phyloP scores from a whole-genome alignment of 306 rosid genomes.

The Oemleria cerasiformis region DNA sequence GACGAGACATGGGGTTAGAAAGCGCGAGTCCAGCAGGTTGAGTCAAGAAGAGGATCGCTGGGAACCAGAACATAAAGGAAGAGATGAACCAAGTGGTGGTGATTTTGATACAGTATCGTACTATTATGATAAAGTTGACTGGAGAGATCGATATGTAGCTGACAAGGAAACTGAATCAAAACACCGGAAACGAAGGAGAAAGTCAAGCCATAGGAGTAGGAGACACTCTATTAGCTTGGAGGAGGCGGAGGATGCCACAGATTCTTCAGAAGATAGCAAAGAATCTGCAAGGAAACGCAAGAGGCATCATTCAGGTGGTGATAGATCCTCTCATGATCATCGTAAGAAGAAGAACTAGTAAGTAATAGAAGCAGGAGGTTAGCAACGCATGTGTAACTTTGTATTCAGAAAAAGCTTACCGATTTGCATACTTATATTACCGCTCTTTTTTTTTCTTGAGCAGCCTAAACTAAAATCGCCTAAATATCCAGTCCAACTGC shows the following conservation, averaged over 20 bases:
- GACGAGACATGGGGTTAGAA: conserved; percentile 7
- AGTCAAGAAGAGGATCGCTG: conserved; percentile 21
- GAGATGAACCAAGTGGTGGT: neutral
- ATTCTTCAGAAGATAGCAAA: conserved; percentile 10
- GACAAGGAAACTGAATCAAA: neutral
- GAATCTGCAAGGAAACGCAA: neutral
- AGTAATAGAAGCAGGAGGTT: neutral
- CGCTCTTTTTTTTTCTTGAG: too few species aligned
- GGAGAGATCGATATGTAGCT: neutral
- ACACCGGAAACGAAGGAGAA: conserved; percentile 7
- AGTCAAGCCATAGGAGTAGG: neutral
- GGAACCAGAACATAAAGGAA: conserved; percentile 23
- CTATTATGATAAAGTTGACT: neutral
- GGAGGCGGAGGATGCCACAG: neutral
- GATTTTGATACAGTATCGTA: neutral
- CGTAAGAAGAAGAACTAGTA: neutral
- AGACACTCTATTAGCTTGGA: conserved; percentile 7
- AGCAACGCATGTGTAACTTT: neutral
- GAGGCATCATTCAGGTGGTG: conserved; percentile 2
- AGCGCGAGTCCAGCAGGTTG: conserved; percentile 14
- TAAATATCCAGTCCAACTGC: too few species aligned
- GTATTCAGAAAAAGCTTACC: too few species aligned
- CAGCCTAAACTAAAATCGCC: too few species aligned
- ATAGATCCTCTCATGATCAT: neutral
- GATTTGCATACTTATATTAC: too few species aligned